phyloP scores from a whole-genome alignment of 1,284 basidiomycete species.

The Cryptococcus sp. region DNA sequence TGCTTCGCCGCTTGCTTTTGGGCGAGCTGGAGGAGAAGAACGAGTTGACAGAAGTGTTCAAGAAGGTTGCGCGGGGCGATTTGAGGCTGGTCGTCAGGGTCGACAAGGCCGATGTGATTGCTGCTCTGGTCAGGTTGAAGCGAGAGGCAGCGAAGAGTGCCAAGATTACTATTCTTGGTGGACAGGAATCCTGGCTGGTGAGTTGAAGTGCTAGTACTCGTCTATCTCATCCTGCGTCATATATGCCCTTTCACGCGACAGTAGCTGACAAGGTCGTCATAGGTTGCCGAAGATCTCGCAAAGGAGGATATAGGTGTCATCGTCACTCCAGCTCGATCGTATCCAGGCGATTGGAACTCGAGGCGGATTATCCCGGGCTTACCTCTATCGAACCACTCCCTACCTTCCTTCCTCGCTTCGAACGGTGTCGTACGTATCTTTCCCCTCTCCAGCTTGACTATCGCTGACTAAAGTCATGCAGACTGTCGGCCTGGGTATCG shows the following conservation, averaged over 20 bases:
- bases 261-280: neutral
- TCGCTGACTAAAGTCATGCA: conserved; percentile 7
- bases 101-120: conserved; percentile 72
- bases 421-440: conserved; percentile 60
- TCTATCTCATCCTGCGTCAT: neutral
- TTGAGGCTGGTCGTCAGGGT: conserved; percentile 70
- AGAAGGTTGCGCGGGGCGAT: conserved; percentile 61
- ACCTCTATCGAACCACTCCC: conserved; percentile 67
- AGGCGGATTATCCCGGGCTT: conserved; percentile 71
- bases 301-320: conserved; percentile 70
- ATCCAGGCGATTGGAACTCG: conserved; percentile 68
- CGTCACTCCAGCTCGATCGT: conserved; percentile 63
- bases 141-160: conserved; percentile 62
- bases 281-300: conserved; percentile 71
- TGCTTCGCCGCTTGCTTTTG: conserved; percentile 66
- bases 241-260: neutral
- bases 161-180: conserved; percentile 64
- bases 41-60: conserved; percentile 61
- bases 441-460: neutral
- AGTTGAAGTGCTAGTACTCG: conserved; percentile 14
- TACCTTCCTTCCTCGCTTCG: conserved; percentile 63
- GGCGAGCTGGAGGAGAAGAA: conserved; percentile 56
- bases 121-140: conserved; percentile 71
- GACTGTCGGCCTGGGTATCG: conserved; percentile 70
- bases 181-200: conserved; percentile 63